A percentile compares a stretch with the other conserved stretches of the same genome.
Evolutionary conservation across 768 basidiomycete genomes (phyloP).

Genomic region (Cystoderma amianthinum): DNA sequence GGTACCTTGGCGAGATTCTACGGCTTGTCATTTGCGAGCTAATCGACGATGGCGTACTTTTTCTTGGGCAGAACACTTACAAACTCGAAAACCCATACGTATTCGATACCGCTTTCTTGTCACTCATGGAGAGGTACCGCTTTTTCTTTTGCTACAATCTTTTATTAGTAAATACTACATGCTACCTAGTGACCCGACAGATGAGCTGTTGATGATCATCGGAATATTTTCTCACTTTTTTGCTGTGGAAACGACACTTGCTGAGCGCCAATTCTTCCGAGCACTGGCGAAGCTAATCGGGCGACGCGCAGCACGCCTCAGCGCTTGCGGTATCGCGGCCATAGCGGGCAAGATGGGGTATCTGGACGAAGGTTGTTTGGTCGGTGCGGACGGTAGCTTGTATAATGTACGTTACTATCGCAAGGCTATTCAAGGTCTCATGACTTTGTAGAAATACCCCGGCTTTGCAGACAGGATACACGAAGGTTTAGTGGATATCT

Average conservation of each 20-base stretch:
- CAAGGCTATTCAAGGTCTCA: not conserved
- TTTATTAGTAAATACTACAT: conserved; percentile 23
- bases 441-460: conserved; percentile 91
- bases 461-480: conserved; percentile 91
- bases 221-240: conserved; percentile 98
- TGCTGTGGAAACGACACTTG: conserved; percentile 90
- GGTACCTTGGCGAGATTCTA: conserved; percentile 94
- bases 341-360: conserved; percentile 94
- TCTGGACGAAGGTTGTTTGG: conserved; percentile 82
- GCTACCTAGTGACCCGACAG: conserved; percentile 94
- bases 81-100: conserved; percentile 91
- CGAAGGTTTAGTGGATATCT: conserved; percentile 88
- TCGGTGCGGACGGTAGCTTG: conserved; percentile 91
- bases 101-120: conserved; percentile 95
- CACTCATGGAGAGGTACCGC: conserved; percentile 97
- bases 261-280: conserved; percentile 96
- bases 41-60: conserved; percentile 93
- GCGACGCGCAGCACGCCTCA: conserved; percentile 82
- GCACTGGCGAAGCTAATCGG: conserved; percentile 88
- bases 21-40: conserved; percentile 93
- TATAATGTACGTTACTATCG: conserved; percentile 65
- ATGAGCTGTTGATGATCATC: conserved; percentile 93
- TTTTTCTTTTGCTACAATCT: conserved; percentile 32
- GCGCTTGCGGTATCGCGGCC: conserved; percentile 94
- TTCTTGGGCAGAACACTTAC: conserved; percentile 98